Evolutionary conservation across 257 asterid genomes (phyloP), one percentile per base, ranked within the genome.

Genomic region (Salvia hispanica): DNA sequence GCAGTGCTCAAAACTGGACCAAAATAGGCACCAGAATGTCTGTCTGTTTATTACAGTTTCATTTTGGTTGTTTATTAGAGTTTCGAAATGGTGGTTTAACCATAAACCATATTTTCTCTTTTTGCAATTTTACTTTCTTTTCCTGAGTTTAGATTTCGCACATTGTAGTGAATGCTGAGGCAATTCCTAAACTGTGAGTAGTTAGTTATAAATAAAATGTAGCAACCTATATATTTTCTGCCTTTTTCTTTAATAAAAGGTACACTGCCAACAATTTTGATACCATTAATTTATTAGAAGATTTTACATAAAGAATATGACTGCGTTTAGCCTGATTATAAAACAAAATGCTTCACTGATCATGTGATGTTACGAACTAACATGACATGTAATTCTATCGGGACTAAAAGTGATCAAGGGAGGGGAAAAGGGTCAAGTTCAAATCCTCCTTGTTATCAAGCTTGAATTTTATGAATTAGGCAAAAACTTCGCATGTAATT

Each of bases 1-100:
- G 5, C 68, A 50, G 54, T 93, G 14, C 60, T 90, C 9, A 76
- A 71, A 25, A 40, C 45, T 10, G 62, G 66, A 73, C 44, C 63
- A 37, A 53, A 72, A 44, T 74, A 69, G 74, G 39, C 40, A 11
- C 25, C 37, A 18, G 7, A 39, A 11, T 40, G 11, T 46, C 33
- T 15, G 12, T 13, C 36, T 54, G 36, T 58, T 54, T 15, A 9
- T 40, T 52, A 3, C 16, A 55, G 15, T 57, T 72, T 5, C 3
- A 15, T 1, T 57, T 42, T 42, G 67, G 33, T 53, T 46, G 33
- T 53, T 46, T 33, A 8, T 48, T 3, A 57, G 18, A 34, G 9
- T 15, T 65, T 50, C 37, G 5, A 31, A 31, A 7, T 46, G 48
- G 67, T 16, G 31, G 14, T 40, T 66, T 66, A 58, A 3, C 43